These are phyloP conservation scores for Oryza nivara DNA, from an alignment of 176 grass and related monocot species.

Conservation along the genomic window DNA sequence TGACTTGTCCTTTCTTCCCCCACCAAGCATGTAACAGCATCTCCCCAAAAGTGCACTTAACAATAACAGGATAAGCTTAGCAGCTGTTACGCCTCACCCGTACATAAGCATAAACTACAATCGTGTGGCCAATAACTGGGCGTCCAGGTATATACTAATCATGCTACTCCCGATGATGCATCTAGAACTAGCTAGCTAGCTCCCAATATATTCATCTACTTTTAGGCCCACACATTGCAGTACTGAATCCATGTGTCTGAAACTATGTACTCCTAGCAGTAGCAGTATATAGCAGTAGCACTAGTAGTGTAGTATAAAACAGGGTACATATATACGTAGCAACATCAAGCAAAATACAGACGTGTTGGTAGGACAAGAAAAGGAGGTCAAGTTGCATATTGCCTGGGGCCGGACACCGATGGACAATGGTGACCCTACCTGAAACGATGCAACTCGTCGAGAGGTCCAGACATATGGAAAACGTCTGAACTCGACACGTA, in stretches of 20 bases:
- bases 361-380: conserved; percentile 33
- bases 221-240: conserved; percentile 23
- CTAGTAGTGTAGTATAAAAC: conserved; percentile 9
- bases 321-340: conserved; percentile 3
- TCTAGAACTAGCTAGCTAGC: conserved; percentile 36
- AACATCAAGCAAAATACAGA: conserved; percentile 14
- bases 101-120: conserved; percentile 36
- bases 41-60: conserved; percentile 41
- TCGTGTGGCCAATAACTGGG: conserved; percentile 37
- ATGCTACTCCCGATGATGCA: conserved; percentile 30
- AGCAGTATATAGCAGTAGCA: too few relatives aligned
- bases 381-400: conserved; percentile 22
- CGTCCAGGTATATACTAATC: conserved; percentile 33
- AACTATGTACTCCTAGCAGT: not conserved
- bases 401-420: conserved; percentile 23
- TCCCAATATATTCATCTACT: conserved; percentile 13
- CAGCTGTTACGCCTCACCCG: conserved; percentile 42
- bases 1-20: conserved; percentile 36
- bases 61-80: conserved; percentile 61
- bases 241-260: conserved; percentile 16
- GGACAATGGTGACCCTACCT: conserved; percentile 8
- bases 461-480: not conserved
- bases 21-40: conserved; percentile 40
- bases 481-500: conserved; percentile 42
- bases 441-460: not conserved